Base-by-base conservation (phyloP, 805 yeast genomes). In the Ogataea saltuana region DNA sequence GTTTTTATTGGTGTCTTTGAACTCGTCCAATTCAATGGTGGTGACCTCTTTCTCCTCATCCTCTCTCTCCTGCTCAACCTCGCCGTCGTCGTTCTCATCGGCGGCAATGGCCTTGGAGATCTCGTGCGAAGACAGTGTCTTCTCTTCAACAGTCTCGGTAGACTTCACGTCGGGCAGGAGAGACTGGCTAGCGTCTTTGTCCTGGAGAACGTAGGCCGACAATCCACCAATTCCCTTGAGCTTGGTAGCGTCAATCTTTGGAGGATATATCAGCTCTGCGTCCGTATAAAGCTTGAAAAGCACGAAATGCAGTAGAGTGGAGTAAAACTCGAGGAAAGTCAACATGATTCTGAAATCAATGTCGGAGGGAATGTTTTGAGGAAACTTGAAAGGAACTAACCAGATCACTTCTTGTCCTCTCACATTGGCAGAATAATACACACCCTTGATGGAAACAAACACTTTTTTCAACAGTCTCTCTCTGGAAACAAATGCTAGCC, bases 351-450 rank as follows among this genome's bases (percentile, higher is more conserved):
- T 79, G 74, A 93, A 91, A 69, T 93, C 99, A 46, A 93, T 82
- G 65, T 93, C 98, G 33, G 84, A 69, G 35, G 99, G 98, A 54
- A 93, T 85, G 65, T 86, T 86, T 65, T 91, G 95, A 15, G 99
- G 97, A 72, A 90, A 93, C 67, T 89, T 93, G 77, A 84, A 93
- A 18, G 99, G 99, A 35, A 88, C 95, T 47, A 93, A 79, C 99
- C 99, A 93, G 68, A 91, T 79, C 34, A 93, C 76, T 53, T 88
- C 96, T 66, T 89, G 96, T 53, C 99, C 99, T 64, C 78, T 82
- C 35, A 93, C 81, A 49, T 64, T 78, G 25, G 97, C 98, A 64
- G 89, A 88, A 63, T 91, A 93, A 68, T 93, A 93, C 13, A 91
- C 95, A 70, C 99, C 99, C 68, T 93, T 93, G 61, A 93, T 91